Evolutionary conservation across 2,329 filamentous ascomycete genomes (phyloP).

Genomic region (Fusarium equiseti): DNA sequence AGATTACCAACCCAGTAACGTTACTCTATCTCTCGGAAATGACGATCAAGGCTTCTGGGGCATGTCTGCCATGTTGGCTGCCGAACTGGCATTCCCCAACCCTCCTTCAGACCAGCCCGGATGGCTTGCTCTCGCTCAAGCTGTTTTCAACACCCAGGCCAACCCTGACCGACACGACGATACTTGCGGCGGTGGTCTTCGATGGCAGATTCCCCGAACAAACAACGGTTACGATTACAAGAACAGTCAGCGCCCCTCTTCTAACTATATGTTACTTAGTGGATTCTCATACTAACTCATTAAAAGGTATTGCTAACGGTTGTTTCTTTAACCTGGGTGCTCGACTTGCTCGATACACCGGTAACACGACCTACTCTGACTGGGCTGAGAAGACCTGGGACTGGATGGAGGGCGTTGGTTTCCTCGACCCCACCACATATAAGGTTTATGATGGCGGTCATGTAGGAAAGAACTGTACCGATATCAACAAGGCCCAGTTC

Average conservation of each 20-base stretch:
- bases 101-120: conserved; percentile 62
- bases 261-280: not conserved
- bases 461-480: conserved; percentile 64
- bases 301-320: conserved; percentile 66
- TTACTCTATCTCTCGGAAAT: conserved; percentile 67
- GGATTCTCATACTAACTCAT: not conserved
- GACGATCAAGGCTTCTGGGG: conserved; percentile 78
- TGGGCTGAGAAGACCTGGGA: conserved; percentile 74
- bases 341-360: conserved; percentile 77
- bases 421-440: conserved; percentile 70
- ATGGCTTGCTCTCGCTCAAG: conserved; percentile 70
- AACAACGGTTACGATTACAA: conserved; percentile 84
- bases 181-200: conserved; percentile 70
- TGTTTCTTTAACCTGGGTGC: conserved; percentile 75
- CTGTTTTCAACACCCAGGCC: conserved; percentile 71
- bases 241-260: conserved; percentile 58
- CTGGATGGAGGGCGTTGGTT: conserved; percentile 67
- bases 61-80: conserved; percentile 71
- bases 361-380: conserved; percentile 72
- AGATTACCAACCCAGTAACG: conserved; percentile 69
- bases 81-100: conserved; percentile 68
- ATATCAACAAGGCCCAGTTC: conserved; percentile 68
- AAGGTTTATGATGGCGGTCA: conserved; percentile 71
- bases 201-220: conserved; percentile 82
- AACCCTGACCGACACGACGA: conserved; percentile 68